Percentiles rank a stretch among this genome's conserved stretches.
Conservation (phyloP, 257 asterid genomes). For the Coffea canephora region DNA sequence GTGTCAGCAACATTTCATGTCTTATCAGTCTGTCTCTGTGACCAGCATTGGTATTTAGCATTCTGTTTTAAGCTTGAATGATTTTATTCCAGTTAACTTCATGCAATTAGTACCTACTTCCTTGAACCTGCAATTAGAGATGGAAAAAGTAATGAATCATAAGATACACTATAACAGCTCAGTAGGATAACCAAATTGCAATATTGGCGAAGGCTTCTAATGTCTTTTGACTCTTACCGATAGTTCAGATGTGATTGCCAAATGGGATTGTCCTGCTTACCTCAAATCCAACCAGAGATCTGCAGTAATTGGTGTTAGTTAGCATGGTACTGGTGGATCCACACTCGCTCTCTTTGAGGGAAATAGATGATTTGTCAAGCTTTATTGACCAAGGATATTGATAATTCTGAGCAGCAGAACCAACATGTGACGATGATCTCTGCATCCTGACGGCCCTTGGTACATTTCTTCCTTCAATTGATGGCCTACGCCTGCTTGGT, state of each 20-base stretch:
- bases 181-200: neutral
- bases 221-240: neutral
- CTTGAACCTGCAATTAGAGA: conserved; percentile 49
- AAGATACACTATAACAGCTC: neutral
- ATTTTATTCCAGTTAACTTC: neutral
- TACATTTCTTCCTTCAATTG: conserved; percentile 82
- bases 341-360: conserved; percentile 82
- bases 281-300: conserved; percentile 78
- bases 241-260: neutral
- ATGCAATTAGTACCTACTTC: conserved; percentile 40
- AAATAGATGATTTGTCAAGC: conserved; percentile 72
- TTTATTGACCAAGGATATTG: conserved; percentile 88
- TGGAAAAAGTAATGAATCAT: neutral
- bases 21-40: neutral
- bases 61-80: neutral
- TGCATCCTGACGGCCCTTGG: conserved; percentile 92
- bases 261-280: conserved; percentile 31
- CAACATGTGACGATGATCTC: conserved; percentile 83
- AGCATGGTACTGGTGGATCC: conserved; percentile 77
- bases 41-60: conserved; percentile 12
- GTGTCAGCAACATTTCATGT: conserved; percentile 14
- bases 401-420: conserved; percentile 54
- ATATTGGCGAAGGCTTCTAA: neutral
- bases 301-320: conserved; percentile 65
- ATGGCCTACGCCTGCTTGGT: conserved; percentile 64